phyloP scores from a whole-genome alignment of 352 stramenopile species.

The Pilasporangium apinafurcum region DNA sequence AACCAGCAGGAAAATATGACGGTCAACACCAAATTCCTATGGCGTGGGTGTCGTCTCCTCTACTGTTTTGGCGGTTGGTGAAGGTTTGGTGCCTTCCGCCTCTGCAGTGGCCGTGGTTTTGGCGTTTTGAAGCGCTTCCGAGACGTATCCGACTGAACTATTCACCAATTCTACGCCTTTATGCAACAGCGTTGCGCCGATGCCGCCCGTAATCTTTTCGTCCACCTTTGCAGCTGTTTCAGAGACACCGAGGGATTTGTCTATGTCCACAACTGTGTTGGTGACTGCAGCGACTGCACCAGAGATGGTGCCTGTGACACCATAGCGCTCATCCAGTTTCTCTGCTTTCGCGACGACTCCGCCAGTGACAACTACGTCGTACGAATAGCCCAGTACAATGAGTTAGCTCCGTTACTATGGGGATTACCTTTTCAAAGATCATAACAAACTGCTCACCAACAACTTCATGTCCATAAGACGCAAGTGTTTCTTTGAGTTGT shows the following conservation, averaged over 20 bases:
- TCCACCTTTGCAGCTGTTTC: conserved; percentile 62
- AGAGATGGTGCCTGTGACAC: conserved; percentile 41
- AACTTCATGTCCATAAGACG: conserved; percentile 27
- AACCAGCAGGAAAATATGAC: no score
- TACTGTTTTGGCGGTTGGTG: conserved; percentile 2
- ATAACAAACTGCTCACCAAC: conserved; percentile 12
- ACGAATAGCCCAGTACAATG: not conserved
- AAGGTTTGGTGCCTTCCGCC: no score
- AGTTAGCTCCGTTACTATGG: not conserved
- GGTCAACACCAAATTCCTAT: conserved; percentile 8
- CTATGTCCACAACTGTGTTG: conserved; percentile 43
- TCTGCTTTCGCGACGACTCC: conserved; percentile 49
- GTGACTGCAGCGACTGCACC: conserved; percentile 42
- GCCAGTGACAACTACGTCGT: conserved; percentile 34
- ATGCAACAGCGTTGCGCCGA: conserved; percentile 46
- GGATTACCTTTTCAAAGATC: not conserved
- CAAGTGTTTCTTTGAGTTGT: conserved; percentile 47
- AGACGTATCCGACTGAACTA: conserved; percentile 63
- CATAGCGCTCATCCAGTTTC: conserved; percentile 49
- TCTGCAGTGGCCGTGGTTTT: conserved; percentile 42
- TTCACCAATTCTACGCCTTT: conserved; percentile 50
- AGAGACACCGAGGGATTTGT: conserved; percentile 56
- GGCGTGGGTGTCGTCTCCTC: conserved; percentile 23
- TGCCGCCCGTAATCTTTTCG: conserved; percentile 64
- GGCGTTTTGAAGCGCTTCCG: conserved; percentile 49